Evolutionary conservation across 2,329 filamentous ascomycete species (phyloP).

Genomic region (Ceratocystis variospora): DNA sequence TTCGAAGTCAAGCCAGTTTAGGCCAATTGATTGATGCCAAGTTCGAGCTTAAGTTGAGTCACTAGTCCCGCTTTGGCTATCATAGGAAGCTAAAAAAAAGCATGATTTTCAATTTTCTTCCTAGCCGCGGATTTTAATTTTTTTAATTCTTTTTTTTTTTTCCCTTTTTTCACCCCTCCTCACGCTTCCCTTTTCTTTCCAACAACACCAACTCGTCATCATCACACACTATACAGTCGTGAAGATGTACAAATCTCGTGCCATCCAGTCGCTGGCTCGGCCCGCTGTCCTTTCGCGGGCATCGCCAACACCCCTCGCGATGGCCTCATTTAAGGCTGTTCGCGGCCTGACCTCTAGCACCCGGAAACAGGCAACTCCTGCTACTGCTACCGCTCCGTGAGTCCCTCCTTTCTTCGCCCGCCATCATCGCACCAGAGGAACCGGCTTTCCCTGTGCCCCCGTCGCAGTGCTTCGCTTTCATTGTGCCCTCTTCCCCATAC

Average conservation of each 20-base stretch:
- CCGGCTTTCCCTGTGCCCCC: not conserved
- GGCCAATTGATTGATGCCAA: no score
- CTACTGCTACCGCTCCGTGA: constrained; percentile 7
- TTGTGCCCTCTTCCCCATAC: not conserved
- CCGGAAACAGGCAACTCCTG: constrained; percentile 21
- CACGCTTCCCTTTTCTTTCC: not conserved
- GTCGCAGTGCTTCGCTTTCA: not conserved
- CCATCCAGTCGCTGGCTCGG: constrained; percentile 17
- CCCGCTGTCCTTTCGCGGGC: constrained; percentile 13
- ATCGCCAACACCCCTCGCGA: constrained; percentile 18
- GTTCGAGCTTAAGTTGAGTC: no score
- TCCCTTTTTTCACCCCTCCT: not conserved
- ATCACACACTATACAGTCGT: not conserved
- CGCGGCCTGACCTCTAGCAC: constrained; percentile 14
- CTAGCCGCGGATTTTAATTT: no score
- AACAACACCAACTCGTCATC: not conserved
- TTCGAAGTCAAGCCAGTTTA: no score
- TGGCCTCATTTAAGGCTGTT: constrained; percentile 16
- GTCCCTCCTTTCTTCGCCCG: constrained; percentile 14
- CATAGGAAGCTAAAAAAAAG: no score
- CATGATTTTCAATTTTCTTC: no score
- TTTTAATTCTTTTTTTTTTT: no score
- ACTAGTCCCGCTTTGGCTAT: no score
- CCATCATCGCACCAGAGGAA: not conserved
- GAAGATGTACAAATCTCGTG: constrained; percentile 18